These are phyloP conservation scores for Ulvella scutata DNA, from an alignment of 139 green algal species.

Conservation along the genomic window DNA sequence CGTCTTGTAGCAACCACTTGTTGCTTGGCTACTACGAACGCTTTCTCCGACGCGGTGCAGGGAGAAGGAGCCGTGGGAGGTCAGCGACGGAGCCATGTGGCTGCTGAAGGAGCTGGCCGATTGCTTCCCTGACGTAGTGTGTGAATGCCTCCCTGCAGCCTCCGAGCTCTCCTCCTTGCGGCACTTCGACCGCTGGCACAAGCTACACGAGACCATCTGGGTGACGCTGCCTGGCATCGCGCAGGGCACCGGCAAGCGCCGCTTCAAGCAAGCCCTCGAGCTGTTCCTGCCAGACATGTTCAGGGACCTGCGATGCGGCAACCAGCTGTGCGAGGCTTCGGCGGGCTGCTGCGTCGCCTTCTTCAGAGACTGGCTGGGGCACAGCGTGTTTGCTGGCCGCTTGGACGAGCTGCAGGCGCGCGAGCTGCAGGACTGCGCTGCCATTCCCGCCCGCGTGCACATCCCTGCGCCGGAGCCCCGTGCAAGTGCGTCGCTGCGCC, in stretches of 20 bases:
- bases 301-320: slow-evolving; percentile 36
- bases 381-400: slow-evolving; percentile 17
- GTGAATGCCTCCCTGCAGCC: slow-evolving; percentile 38
- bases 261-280: slow-evolving; percentile 63
- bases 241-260: slow-evolving; percentile 28
- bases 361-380: slow-evolving; percentile 50
- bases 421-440: neutral
- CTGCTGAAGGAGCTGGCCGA: slow-evolving; percentile 54
- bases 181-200: slow-evolving; percentile 42
- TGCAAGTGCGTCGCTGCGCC: no score
- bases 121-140: neutral
- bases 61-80: slow-evolving; percentile 75
- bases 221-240: slow-evolving; percentile 49
- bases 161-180: slow-evolving; percentile 35
- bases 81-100: slow-evolving; percentile 68
- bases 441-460: neutral
- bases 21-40: no score
- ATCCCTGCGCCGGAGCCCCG: neutral
- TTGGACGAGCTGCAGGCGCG: slow-evolving; percentile 11
- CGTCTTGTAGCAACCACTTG: no score
- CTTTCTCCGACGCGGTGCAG: slow-evolving; percentile 10
- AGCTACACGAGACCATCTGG: slow-evolving; percentile 72
- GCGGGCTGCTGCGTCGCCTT: slow-evolving; percentile 30
- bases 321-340: slow-evolving; percentile 44
- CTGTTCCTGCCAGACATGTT: slow-evolving; percentile 57